Base-by-base conservation (phyloP, 2,329 filamentous ascomycete genomes). In the Fonsecaea erecta region DNA sequence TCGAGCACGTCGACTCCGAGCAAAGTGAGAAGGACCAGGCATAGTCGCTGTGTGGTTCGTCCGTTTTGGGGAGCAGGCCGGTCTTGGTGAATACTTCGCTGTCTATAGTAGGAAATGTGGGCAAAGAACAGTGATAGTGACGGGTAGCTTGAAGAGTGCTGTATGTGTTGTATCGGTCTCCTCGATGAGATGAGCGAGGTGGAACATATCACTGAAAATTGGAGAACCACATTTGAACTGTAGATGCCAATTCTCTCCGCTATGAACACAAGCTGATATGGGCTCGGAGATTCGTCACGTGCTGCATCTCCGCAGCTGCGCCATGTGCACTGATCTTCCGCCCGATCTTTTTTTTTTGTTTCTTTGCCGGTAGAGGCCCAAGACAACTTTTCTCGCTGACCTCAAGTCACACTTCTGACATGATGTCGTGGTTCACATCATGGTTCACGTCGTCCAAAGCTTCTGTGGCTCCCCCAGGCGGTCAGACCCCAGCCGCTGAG, bases 381-480 rank as follows among this genome's bases (percentile, higher is more conserved):
- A 40, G 16, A 35, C 21, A 2, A 8, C 32, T 9, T 40, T 16
- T 26, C 11, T 24, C 2, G 32, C 26, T 2, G n/a, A 12, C 21
- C 21, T 12, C 21, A 8, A 48, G 43, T 18, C 26, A n/a, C n/a
- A 21, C 4, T 32, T 5, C 57, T 26, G 30, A n/a, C 52, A 66
- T 14, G 9, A 71, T 71, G 70, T 71, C 70, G 60, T 71, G 70
- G 70, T 68, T 71, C n/a, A 62, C 65, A n/a, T 69, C 67, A 8
- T 53, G 62, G 18, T 69, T 70, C 52, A 60, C 67, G 6, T 64
- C 64, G 30, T 59, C 67, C 16, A 64, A 67, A n/a, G 34, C 46
- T 14, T n/a, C 65, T 7, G 34, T 61, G n/a, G 18, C 61, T 30
- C 46, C 65, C 35, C 4, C 37, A 12, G 30, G 51, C 34, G 12